Conservation (phyloP, 345 rosid species). For the Eucalyptus fibrosa region DNA sequence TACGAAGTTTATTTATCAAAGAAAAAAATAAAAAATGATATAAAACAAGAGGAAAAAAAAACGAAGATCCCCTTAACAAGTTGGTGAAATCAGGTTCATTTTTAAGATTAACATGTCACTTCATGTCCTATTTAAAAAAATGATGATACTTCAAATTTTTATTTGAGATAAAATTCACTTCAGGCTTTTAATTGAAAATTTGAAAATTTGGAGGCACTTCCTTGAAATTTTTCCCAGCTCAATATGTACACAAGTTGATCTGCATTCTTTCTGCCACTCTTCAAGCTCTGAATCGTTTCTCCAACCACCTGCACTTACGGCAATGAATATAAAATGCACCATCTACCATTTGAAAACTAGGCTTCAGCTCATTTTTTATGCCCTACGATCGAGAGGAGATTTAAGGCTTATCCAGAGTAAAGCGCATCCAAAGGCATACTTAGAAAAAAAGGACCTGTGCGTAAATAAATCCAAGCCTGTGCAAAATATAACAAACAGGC, state of each 20-base stretch:
- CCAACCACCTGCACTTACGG: neutral
- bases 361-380: neutral
- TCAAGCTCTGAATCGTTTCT: neutral
- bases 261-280: neutral
- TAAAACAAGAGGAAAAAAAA: no score
- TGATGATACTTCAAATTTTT: no score
- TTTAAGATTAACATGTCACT: no score
- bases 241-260: neutral
- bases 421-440: neutral
- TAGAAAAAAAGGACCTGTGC: neutral
- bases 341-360: neutral
- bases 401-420: neutral
- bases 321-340: neutral
- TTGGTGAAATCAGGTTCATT: rapidly evolving
- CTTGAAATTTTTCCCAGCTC: neutral
- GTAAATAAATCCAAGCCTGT: neutral
- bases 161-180: no score
- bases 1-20: no score
- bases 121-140: no score
- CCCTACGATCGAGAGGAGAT: neutral
- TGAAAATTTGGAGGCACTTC: no score
- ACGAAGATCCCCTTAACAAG: no score
- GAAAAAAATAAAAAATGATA: no score
- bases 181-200: rapidly evolving
- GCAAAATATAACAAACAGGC: neutral